Evolutionary conservation across 2,329 filamentous ascomycete genomes (phyloP), one percentile per base, ranked within the genome.

Genomic region (Ophidiomyces ophidiicola): DNA sequence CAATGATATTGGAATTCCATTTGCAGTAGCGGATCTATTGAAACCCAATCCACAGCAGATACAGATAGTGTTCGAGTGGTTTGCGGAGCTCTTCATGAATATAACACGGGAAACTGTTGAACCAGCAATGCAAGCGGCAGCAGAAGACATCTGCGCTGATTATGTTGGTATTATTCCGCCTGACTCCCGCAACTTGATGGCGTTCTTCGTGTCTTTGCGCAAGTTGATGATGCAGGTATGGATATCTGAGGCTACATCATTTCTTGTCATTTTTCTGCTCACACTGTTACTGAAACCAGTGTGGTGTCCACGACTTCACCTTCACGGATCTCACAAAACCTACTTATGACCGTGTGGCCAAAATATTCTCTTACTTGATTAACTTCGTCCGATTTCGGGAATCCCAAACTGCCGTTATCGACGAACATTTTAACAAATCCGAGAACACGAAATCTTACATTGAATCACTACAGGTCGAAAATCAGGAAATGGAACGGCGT

Each of bases 341-440:
- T 11, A 93, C 85, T 1, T 83, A 92, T 56, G 81, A 84, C 42
- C 82, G 90, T 31, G 72, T 96, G 10, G 81, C 88, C 54, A 93
- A 90, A 66, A 92, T 96, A 54, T 90, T 98, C 59, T 93, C 84
- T 48, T 94, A 94, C 62, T 75, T 96, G 47, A 98, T 98, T 68
- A 98, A 98, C 64, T 98, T 98, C 62, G 87, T 96, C 50, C 79
- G 90, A 38, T 98, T 96, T 64, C 82, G 90, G 51, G 87, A 94
- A 64, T 86, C 81, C 46, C 88, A 96, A 61, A 92, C 86, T 1
- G 68, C 70, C 26, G 77, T 90, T 20, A 94, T 96, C 47, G 87
- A 94, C 57, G 77, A 92, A 58, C 82, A 96, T 62, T 90, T 90
- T 66, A 90, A 94, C 67, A 87, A 84, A 53, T 76, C 82, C 8